Evolutionary conservation across 2,329 filamentous ascomycete species (phyloP), one percentile per base, ranked within the genome.

Genomic region (Aspergillus calidoustus): DNA sequence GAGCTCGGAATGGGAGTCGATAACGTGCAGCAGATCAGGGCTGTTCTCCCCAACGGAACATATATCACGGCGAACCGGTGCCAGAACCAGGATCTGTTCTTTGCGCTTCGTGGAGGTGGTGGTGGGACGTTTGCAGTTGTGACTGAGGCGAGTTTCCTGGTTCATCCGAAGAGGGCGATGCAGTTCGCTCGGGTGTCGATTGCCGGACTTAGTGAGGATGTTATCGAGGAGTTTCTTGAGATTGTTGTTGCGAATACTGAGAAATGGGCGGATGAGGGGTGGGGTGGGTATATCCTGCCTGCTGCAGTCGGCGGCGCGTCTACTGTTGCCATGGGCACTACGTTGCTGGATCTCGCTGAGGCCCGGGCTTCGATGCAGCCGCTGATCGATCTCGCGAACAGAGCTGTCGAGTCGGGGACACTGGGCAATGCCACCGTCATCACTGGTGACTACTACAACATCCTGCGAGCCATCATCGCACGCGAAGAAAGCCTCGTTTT

Each of bases 241-340:
- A 43, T 64, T 3, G 9, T 68, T 1, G 63, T 69, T 5, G 61
- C 59, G 2, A 65, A 65, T 46, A 53, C 64, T 3, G 66, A 63
- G 2, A 64, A 59, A 54, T 69, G 67, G 67, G 64, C 66, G 11
- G 48, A 57, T 11, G 66, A 69, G 44, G 67, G 67, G 41, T 69
- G 66, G 66, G 66, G 67, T 34, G 67, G 67, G 30, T 69, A 60
- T 49, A 51, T 68, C 34, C 31, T 51, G 17, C 52, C 48, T 3
- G 56, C 48, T 7, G 44, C 55, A 6, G 48, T 57, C 19, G 46
- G 57, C 53, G 28, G 30, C 22, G 25, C 19, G 5, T 52, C 54
- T 9, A 46, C 38, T 17, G 11, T 66, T 47, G 47, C 57, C 15
- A 52, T 69, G 57, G 64, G 57, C 44, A 63, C 60, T 4, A 53